Base-by-base conservation (phyloP, 2,329 filamentous ascomycete species). In the Colletotrichum filicis region DNA sequence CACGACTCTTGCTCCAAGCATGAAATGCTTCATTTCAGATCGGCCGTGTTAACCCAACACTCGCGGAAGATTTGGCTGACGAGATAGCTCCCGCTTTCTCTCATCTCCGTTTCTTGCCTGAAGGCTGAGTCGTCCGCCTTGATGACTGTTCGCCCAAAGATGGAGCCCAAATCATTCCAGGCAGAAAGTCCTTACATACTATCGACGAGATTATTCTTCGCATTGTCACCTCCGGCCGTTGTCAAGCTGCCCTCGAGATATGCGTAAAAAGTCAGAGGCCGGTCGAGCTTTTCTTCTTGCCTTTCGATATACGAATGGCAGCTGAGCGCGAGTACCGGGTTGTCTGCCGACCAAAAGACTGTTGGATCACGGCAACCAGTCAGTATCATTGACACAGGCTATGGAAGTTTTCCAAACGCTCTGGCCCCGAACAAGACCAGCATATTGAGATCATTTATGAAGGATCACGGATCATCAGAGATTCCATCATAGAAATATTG, bases 81-180 rank as follows among this genome's bases (percentile, higher is more conserved):
- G 78, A 79, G 5, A 76, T 84, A 9, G 55, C 75, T 2, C 79
- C 79, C 1, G 56, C 73, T 4, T 79, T 80, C 46, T 63, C 64
- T 2, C 71, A 64, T 0, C 76, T 80, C 6, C 58, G 24, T 0
- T 82, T 82, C 58, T 79, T 83, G 0, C 76, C 77, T 0, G 75
- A 82, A 49, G 82, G 83, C 0, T 74, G 87, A n/a, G 86, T 87
- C 68, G 79, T 85, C 69, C 80, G 84, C 12, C 78, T 87, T 19
- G 81, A 83, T 30, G 80, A 80, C 14, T 86, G 83, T 70, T 86
- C 84, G 9, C 78, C 84, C 2, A 87, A 87, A 73, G 85, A 87
- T 68, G 83, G 80, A 1, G 76, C 76, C 11, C 74, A 61, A 42
- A 74, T 49, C n/a, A 49, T 64, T 6, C 79, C 74, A 0, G 79